phyloP scores from a whole-genome alignment of 441 rosid genomes.

The Flueggea neowawraea region DNA sequence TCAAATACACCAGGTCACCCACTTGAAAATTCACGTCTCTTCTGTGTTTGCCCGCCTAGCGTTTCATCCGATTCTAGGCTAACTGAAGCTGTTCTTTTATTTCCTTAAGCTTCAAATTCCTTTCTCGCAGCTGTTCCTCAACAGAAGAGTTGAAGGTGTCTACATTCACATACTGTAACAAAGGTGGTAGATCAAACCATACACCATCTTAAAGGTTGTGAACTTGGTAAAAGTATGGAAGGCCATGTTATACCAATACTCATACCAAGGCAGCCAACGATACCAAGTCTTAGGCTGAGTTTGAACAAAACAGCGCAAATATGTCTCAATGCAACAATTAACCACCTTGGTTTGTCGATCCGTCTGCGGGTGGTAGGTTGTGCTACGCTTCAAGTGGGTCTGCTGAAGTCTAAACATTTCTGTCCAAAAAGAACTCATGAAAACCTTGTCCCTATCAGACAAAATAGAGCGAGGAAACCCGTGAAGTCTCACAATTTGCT shows the following conservation, averaged over 20 bases:
- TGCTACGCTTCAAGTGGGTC: neutral
- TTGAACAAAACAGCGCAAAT: neutral
- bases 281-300: neutral
- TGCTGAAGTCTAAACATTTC: neutral
- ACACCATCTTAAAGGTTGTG: neutral
- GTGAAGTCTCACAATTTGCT: neutral
- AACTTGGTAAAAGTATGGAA: neutral
- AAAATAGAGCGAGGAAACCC: neutral
- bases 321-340: neutral
- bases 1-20: no score
- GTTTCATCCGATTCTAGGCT: no score
- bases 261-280: neutral
- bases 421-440: neutral
- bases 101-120: no score
- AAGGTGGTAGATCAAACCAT: neutral
- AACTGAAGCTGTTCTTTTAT: no score
- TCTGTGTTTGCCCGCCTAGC: no score
- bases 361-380: neutral
- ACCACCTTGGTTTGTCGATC: neutral
- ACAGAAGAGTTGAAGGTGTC: no score
- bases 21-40: no score
- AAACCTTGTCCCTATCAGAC: neutral
- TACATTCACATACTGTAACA: no score
- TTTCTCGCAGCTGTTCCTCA: no score
- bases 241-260: neutral